Base-by-base conservation (phyloP, 495 filamentous ascomycete genomes). In the Neurospora sublineolata region DNA sequence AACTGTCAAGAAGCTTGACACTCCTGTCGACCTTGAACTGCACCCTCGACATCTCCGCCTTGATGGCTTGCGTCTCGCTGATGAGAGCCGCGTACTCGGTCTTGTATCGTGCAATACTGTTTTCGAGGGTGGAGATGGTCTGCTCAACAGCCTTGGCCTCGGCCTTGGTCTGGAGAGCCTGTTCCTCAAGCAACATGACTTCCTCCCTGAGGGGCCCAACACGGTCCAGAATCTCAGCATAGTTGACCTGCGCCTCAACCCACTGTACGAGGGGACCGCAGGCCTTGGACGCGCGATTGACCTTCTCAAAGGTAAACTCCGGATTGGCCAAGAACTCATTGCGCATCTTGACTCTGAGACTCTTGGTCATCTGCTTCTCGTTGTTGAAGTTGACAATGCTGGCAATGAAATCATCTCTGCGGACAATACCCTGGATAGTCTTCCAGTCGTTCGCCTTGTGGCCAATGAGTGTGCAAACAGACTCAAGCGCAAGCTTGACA, bases 361-460 rank as follows among this genome's bases (percentile, higher is more conserved):
- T 84, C 75, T 88, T 89, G 3, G 94, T 98, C 95, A 99, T 97
- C 80, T 97, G 91, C 75, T 82, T 89, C 83, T 97, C 93, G 76
- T 97, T 99, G 83, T 98, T 92, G 79, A 97, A 99, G 78, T 92
- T 93, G 79, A 98, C 91, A 77, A 99, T 98, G 82, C 92, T 97
- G 36, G 93, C 92, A 83, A 99, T 97, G 82, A 99, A 99, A 75
- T 97, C 94, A 78, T 98, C 95, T 37, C 88, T 87, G 72, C 95
- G 90, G 37, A 98, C 87, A 72, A 98, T 90, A 58, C 86, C 91
- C 80, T 94, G 91, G 68, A 98, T 94, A 44, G 88, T 89, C 82
- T 92, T 94, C 95, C 95, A 99, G 76, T 89, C 91, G 72, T 88
- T 89, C 71, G 92, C 89, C 81, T 91, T 96, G 81, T 98, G 94